Percentiles rank a stretch among this genome's conserved stretches.
phyloP scores from a whole-genome alignment of 2,329 filamentous ascomycete genomes.

The Cladosporium sp. region DNA sequence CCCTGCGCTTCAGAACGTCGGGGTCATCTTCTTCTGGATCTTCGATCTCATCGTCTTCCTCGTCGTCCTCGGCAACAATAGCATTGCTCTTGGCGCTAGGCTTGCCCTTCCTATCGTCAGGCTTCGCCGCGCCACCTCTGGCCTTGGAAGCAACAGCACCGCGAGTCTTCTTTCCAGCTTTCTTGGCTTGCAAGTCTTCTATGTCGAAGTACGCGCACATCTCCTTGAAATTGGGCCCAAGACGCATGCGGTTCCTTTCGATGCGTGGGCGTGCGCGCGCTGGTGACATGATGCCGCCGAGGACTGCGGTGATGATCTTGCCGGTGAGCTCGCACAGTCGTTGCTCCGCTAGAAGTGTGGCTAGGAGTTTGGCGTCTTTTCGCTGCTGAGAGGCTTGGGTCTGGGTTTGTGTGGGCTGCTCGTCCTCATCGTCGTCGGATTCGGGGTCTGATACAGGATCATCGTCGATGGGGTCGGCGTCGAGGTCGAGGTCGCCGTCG shows the following conservation, averaged over 20 bases:
- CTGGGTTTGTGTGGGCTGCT: constrained; percentile 45
- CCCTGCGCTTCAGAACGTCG: constrained; percentile 20
- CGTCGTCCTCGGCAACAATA: constrained; percentile 38
- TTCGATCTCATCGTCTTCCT: constrained; percentile 33
- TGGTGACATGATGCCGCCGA: constrained; percentile 68
- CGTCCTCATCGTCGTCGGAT: constrained; percentile 45
- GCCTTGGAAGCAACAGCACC: constrained; percentile 24
- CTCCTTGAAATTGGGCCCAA: constrained; percentile 83
- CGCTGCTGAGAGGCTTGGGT: constrained; percentile 49
- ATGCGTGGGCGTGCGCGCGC: constrained; percentile 65
- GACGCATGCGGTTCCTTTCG: constrained; percentile 69
- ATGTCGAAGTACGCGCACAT: constrained; percentile 76
- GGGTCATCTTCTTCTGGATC: constrained; percentile 41
- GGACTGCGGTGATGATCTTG: constrained; percentile 76
- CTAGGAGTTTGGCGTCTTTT: constrained; percentile 53
- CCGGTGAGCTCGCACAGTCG: constrained; percentile 78
- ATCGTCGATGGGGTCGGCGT: constrained; percentile 48
- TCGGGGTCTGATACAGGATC: constrained; percentile 59
- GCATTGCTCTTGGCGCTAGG: constrained; percentile 39
- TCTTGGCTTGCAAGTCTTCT: constrained; percentile 47
- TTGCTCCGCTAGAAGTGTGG: constrained; percentile 72
- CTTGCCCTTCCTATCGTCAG: constrained; percentile 35
- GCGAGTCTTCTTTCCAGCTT: constrained; percentile 40
- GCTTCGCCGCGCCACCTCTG: constrained; percentile 27
- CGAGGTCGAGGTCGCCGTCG: constrained; percentile 44